Conservation (phyloP, 352 stramenopile species). For the Phytophthora sp. region DNA sequence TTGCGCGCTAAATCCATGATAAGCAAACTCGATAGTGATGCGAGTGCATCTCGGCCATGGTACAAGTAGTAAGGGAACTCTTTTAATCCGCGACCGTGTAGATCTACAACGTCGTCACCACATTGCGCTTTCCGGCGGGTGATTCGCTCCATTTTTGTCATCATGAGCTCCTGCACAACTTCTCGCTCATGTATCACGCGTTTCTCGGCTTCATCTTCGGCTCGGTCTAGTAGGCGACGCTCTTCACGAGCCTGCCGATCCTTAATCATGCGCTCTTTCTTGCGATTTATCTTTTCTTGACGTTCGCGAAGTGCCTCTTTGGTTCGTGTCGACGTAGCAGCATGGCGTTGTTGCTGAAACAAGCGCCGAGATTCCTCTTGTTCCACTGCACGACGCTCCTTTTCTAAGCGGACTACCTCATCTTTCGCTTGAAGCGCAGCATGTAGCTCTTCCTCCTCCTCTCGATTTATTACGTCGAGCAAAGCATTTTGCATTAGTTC, state of each 20-base stretch:
- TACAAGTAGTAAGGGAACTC: conserved; percentile 51
- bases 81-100: conserved; percentile 39
- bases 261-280: conserved; percentile 65
- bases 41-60: conserved; percentile 57
- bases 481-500: conserved; percentile 39
- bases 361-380: conserved; percentile 52
- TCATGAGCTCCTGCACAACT: conserved; percentile 62
- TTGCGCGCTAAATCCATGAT: conserved; percentile 73
- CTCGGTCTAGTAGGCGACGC: conserved; percentile 43
- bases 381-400: conserved; percentile 42
- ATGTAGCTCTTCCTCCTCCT: conserved; percentile 57
- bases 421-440: conserved; percentile 58
- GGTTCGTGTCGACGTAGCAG: conserved; percentile 57
- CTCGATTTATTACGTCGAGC: conserved; percentile 41
- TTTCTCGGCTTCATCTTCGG: conserved; percentile 47
- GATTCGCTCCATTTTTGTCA: conserved; percentile 59
- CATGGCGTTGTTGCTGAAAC: conserved; percentile 56
- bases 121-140: conserved; percentile 54
- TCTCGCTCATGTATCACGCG: conserved; percentile 49
- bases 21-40: conserved; percentile 64
- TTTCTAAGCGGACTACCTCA: conserved; percentile 58
- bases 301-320: conserved; percentile 67
- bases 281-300: conserved; percentile 64
- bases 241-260: conserved; percentile 68
- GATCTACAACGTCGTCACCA: conserved; percentile 57